These are phyloP conservation scores for Rhododendron ovatum DNA, from an alignment of 148 eudicot species.

Conservation along the genomic window DNA sequence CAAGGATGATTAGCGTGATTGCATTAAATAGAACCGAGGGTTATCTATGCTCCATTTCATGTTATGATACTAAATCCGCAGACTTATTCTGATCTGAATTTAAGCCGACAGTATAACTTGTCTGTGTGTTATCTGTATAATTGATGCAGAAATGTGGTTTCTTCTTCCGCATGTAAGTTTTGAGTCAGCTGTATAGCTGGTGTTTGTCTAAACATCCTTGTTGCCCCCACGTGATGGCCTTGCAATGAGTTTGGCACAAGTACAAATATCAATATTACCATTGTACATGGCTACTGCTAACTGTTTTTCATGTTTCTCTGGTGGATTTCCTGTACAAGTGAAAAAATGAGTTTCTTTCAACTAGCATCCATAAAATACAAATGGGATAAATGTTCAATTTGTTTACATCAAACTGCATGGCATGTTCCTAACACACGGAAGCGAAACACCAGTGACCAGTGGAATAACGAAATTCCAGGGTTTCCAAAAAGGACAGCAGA, in stretches of 20 bases:
- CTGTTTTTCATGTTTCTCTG: background rate
- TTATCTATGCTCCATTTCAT: background rate
- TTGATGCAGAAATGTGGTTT: background rate
- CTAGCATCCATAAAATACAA: background rate
- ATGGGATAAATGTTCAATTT: background rate
- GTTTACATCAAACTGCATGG: background rate
- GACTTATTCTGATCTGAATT: background rate
- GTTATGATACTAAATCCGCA: background rate
- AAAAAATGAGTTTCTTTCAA: slow-evolving; percentile 2
- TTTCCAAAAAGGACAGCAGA: background rate
- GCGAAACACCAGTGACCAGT: background rate
- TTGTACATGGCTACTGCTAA: background rate
- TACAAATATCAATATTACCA: background rate
- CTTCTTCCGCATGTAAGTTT: background rate
- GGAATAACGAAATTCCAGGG: background rate
- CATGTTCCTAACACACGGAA: background rate
- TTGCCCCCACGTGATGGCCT: background rate
- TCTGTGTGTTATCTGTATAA: background rate
- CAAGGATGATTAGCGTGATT: background rate
- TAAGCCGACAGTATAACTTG: background rate
- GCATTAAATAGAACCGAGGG: background rate
- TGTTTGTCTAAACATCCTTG: background rate
- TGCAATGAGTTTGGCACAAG: background rate
- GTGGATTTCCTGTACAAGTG: background rate
- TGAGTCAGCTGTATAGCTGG: background rate